phyloP scores from a whole-genome alignment of 805 yeast genomes.

The Kodamaea fukazawae region DNA sequence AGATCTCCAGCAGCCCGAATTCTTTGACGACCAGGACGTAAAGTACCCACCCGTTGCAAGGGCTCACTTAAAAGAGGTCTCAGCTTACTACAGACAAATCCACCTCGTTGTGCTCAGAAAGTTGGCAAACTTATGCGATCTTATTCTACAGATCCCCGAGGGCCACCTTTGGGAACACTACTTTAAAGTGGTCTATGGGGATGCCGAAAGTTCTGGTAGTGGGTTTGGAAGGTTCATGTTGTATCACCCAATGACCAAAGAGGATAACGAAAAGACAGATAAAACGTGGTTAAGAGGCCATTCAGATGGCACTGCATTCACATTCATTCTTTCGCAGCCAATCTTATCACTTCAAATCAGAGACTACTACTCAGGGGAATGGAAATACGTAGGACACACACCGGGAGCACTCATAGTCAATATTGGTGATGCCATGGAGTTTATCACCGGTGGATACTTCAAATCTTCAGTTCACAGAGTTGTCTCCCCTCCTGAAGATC shows the following conservation, averaged over 20 bases:
- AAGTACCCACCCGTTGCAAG: slow-evolving; percentile 25
- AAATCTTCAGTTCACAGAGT: slow-evolving; percentile 17
- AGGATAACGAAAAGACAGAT: slow-evolving; percentile 23
- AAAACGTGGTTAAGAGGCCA: slow-evolving; percentile 30
- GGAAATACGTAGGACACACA: slow-evolving; percentile 30
- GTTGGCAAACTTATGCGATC: slow-evolving; percentile 22
- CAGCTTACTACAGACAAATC: slow-evolving; percentile 20
- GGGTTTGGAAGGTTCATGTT: slow-evolving; percentile 31
- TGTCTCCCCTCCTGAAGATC: slow-evolving; percentile 15
- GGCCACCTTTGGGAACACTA: slow-evolving; percentile 28
- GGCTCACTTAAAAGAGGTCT: slow-evolving; percentile 23
- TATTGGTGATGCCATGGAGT: slow-evolving; percentile 30
- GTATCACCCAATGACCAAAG: slow-evolving; percentile 24
- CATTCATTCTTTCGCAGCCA: slow-evolving; percentile 31
- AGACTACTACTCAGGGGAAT: slow-evolving; percentile 27
- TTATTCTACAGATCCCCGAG: slow-evolving; percentile 26
- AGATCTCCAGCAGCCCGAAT: slow-evolving; percentile 22
- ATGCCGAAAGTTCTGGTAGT: slow-evolving; percentile 22
- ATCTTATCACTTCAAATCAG: slow-evolving; percentile 29
- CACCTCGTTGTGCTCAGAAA: slow-evolving; percentile 23
- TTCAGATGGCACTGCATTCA: slow-evolving; percentile 29
- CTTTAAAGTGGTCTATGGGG: slow-evolving; percentile 22
- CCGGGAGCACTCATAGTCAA: slow-evolving; percentile 31
- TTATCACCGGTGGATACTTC: slow-evolving; percentile 28
- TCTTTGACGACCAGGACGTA: slow-evolving; percentile 18